Evolutionary conservation across 2,329 filamentous ascomycete genomes (phyloP), one percentile per base, ranked within the genome.

Genomic region (Scolecobasidium constrictum): DNA sequence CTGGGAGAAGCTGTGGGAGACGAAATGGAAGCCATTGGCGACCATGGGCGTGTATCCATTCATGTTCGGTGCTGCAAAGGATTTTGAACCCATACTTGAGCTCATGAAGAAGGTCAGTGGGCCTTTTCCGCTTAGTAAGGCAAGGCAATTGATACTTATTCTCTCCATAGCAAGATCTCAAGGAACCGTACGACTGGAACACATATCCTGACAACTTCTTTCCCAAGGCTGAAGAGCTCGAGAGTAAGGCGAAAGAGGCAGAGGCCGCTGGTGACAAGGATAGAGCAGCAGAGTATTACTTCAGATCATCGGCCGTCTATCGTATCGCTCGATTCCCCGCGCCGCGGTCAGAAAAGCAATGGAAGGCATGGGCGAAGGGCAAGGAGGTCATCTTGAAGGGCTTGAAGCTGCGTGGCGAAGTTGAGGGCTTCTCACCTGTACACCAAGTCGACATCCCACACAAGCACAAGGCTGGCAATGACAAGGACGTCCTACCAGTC

Each of bases 311-410:
- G 17, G 77, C 79, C 19, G 68, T 86, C n/a, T 80, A 83, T 58
- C 73, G 83, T 41, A 86, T 87, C 50, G 71, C 79, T 0, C 72
- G 83, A 13, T 86, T 87, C 54, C 82, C 83, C 5, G 66, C 66
- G 4, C 66, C 67, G 16, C 56, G 67, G 17, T 65, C 62, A 17
- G 57, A 57, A 5, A 60, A 64, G 39, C 68, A 86, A 59, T 71
- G 75, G 49, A 56, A 68, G 20, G 81, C 80, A 2, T 86, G 81
- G 74, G 64, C 71, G 49, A 62, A 69, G 43, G 80, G 84, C 51
- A 86, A 85, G 57, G 58, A 68, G 20, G 69, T 71, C 0, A 83
- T 81, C 49, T 56, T 76, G 38, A 76, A 76, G 53, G 81, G 67
- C 1, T 48, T 71, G 4, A 52, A 51, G 56, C 31, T 45, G 9